Conservation (phyloP, 768 basidiomycete genomes). For the Lentinula sp. region DNA sequence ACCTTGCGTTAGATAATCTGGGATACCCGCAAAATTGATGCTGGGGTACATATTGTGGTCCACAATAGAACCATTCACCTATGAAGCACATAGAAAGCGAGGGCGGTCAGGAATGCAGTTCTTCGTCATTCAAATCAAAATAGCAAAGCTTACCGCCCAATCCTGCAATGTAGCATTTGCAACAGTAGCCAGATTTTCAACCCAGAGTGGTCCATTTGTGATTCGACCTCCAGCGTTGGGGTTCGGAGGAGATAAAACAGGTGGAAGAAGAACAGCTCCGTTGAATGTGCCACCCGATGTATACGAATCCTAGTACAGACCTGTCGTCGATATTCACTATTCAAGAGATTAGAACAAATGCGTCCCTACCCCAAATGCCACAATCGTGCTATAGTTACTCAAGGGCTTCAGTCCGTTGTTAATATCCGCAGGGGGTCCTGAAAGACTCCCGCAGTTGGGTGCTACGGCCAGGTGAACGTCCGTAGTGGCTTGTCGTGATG, state of each 20-base stretch:
- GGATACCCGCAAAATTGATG: conserved; percentile 1
- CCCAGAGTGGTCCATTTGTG: conserved; percentile 47
- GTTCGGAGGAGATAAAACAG: conserved; percentile 35
- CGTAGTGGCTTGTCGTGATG: background rate
- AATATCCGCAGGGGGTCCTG: conserved; percentile 32
- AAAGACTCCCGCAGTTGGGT: conserved; percentile 37
- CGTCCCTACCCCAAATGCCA: conserved; percentile 40
- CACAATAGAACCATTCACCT: conserved; percentile 23
- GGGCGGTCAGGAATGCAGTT: no score
- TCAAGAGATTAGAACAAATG: background rate
- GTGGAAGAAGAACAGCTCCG: conserved; percentile 33
- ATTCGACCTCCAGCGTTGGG: conserved; percentile 43
- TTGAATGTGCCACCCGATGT: conserved; percentile 41
- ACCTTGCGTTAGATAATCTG: conserved; percentile 23
- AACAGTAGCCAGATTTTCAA: conserved; percentile 35
- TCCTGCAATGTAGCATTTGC: conserved; percentile 37
- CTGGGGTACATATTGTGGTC: conserved; percentile 19
- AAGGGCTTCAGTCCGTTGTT: conserved; percentile 36
- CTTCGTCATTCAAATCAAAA: background rate
- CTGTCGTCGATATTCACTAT: background rate
- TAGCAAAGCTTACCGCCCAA: conserved; percentile 35
- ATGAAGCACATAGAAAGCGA: background rate
- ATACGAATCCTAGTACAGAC: conserved; percentile 30
- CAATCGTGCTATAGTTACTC: conserved; percentile 34
- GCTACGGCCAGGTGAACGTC: conserved; percentile 33